Base-by-base conservation (phyloP, 441 rosid species). In the Gossypium gossypioides region DNA sequence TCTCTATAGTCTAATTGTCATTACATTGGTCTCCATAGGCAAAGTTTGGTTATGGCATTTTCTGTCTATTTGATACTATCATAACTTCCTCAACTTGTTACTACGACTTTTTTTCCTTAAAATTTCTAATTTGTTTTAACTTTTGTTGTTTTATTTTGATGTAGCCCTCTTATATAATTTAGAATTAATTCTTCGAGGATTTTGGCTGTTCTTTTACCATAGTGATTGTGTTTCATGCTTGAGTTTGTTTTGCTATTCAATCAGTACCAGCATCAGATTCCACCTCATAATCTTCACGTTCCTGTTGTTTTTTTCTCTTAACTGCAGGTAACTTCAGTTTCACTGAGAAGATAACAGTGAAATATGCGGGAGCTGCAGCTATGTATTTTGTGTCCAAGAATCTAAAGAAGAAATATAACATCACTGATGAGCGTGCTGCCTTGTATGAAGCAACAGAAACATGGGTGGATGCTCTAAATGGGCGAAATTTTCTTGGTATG, bases 351-450 rank as follows among this genome's bases (percentile, higher is more conserved):
- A 52, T 83, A 24, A 63, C 80, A 3, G 84, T 73, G 42, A 83
- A 83, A 22, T 83, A 81, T 70, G 84, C 84, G 67, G 81, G 86
- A 81, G 84, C 86, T 19, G 86, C 81, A 25, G 84, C 81, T 0
- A 83, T 81, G 86, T 83, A 81, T 27, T 83, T 83, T 71, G 81
- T 83, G 40, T 81, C 86, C 48, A 83, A 77, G 81, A 81, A 81
- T 0, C 69, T 81, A 71, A 83, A 81, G 76, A 83, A 79, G 80
- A 83, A 79, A 72, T 83, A 83, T 75, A 81, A 81, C 73, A 83
- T 83, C 48, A 77, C 78, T 10, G 86, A 81, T 64, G 86, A 83
- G 59, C 84, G 84, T 19, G 81, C 79, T 69, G 78, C 84, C 18
- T 68, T 81, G 52, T 83, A 81, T 68, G 83, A 83, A 70, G 74